Evolutionary conservation across 1,139 yeast genomes (phyloP), one percentile per base, ranked within the genome.

Genomic region (Williopsis jadinii): DNA sequence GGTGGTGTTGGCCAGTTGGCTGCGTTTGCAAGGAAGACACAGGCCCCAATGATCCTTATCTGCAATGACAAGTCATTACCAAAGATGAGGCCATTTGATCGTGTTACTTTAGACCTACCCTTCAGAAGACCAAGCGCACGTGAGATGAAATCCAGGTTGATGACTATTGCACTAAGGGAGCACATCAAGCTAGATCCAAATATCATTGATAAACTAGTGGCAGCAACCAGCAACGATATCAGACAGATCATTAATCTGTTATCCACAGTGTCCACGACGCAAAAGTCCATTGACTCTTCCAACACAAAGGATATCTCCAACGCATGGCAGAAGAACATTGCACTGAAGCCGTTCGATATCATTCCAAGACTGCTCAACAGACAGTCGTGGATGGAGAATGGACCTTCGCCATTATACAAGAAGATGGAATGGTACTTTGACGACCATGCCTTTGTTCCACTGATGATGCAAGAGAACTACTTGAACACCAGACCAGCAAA

Each of bases 1-100:
- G 99, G 98, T 48, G 99, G 99, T 50, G 96, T 94, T 15, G 97
- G 97, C 26, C 95, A 92, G 44, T 73, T 94, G 64, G 90, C 97
- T 0, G 80, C 83, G 35, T 83, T 87, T 53, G 92, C 97, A 60
- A 73, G 83, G 35, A 80, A 78, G 37, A 88, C 98, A 1, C 73
- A 80, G 40, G 85, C 92, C 58, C 98, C 99, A 11, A 74, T 94
- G 67, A 87, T 94, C 47, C 71, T 92, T 42, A 88, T 94, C 47
- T 92, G 98, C 68, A 94, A 94, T 62, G 99, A 94, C 58, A 81
- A 87, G 51, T 74, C 86, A 10, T 69, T 87, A 47, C 97, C 97
- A 1, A 94, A 94, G 57, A 90, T 94, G 97, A 74, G 97, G 57
- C 94, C 96, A 1, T 88, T 94, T 60, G 98, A 92, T 60, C 70